Evolutionary conservation across 1,284 basidiomycete species (phyloP), one percentile per base, ranked within the genome.

Genomic region (Ganoderma resinaceum): DNA sequence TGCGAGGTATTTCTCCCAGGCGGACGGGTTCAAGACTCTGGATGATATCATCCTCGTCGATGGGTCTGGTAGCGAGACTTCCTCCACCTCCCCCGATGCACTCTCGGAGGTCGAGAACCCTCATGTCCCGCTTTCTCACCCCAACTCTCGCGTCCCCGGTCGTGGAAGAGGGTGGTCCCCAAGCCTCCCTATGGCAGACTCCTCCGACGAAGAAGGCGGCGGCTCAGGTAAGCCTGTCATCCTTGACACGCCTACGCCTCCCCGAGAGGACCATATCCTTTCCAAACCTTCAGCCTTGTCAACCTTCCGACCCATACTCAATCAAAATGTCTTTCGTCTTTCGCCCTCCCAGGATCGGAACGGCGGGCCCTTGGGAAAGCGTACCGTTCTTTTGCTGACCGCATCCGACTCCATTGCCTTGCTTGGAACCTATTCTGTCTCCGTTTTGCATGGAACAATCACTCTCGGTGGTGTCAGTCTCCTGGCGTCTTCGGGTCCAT

Each of bases 361-460:
- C 4, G 46, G 70, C 4, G 79, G 82, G 12, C n/a, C 49, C 33
- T 26, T 53, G 1, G 65, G 38, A 11, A 67, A 73, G 9, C 79
- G 79, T 0, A 77, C 79, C n/a, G 68, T 86, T 23, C 61, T 91
- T 31, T 74, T 83, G 0, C 75, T 93, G 20, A 73, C 77, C 2
- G 76, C 80, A 2, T 78, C 78, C 11, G 85, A 91, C 33, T 86
- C 86, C 0, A 71, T 91, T 2, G 82, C 87, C n/a, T 78, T 94
- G 29, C 77, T 90, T 2, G 92, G 92, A 3, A 81, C 82, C 3
- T 91, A 87, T 75, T 76, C 75, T 2, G 68, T 94, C 11, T 80
- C 80, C 1, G 81, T 94, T 37, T 76, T 93, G 5, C 83, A 80
- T 63, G 92, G 92, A 1, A 79, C 82, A 14, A 72, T 93, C 53